phyloP scores from a whole-genome alignment of 2,329 filamentous ascomycete species.

The Cercospora sp. region DNA sequence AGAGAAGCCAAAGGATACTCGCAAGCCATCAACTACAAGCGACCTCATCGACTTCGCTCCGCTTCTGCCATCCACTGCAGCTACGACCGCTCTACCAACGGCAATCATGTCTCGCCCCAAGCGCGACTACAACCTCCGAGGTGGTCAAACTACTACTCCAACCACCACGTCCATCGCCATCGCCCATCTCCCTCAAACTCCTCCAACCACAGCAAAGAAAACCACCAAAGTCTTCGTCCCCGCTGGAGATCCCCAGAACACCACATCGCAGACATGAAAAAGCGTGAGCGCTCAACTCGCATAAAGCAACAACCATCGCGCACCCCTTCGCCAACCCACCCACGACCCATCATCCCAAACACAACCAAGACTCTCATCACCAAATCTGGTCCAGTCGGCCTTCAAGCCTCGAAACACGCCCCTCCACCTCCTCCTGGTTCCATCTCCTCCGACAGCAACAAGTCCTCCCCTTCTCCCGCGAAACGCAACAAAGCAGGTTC shows the following conservation, averaged over 20 bases:
- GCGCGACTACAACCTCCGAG: constrained; percentile 4
- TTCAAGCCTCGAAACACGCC: constrained; percentile 1
- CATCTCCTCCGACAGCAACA: neutral
- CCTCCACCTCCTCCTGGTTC: neutral
- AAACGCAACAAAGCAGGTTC: constrained; percentile 24
- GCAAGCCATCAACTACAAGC: constrained; percentile 26
- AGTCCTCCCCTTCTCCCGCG: neutral
- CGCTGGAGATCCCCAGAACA: constrained; percentile 30
- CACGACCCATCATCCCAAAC: constrained; percentile 21
- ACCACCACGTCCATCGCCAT: constrained; percentile 4
- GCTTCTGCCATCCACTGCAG: constrained; percentile 20
- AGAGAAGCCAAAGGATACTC: constrained; percentile 14
- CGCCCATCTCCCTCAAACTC: neutral
- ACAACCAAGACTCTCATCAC: neutral
- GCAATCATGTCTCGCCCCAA: constrained; percentile 5
- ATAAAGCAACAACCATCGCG: constrained; percentile 12
- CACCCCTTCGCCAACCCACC: constrained; percentile 47
- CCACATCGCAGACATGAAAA: constrained; percentile 33
- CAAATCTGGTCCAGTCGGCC: neutral
- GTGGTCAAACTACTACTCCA: neutral
- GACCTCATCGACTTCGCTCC: constrained; percentile 35
- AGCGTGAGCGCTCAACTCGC: constrained; percentile 17
- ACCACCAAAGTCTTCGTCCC: constrained; percentile 36
- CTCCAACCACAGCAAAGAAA: neutral
- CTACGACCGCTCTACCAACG: neutral